Base-by-base conservation (phyloP, 768 basidiomycete species). In the Terana coerulea region DNA sequence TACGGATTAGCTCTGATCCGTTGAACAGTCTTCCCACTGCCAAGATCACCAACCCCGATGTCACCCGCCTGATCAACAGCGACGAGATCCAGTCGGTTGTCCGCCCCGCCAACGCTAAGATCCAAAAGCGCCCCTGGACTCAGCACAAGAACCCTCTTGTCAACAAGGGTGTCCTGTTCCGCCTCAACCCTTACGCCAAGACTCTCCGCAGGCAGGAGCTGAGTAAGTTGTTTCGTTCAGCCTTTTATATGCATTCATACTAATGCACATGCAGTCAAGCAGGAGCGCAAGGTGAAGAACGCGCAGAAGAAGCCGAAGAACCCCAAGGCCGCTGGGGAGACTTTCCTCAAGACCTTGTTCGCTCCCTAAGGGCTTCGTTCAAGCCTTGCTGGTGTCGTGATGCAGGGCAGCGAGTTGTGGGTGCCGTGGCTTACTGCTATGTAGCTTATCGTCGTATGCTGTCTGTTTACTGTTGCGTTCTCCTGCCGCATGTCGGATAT, bases 131-230 rank as follows among this genome's bases (percentile, higher is more conserved):
- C 66, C 93, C 94, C 54, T 94, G 90, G 91, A 91, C 93, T 57
- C 95, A 98, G 77, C 94, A 94, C 89, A 98, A 98, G 88, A 98
- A 97, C 79, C 93, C 95, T 47, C 81, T 97, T 64, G 71, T 82
- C 74, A 97, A 97, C 86, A 94, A 89, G 78, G 88, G 81, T 45
- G 75, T 95, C 62, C 84, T 95, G 68, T 95, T 94, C 91, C 88
- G 94, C 64, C 81, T 98, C 74, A 98, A 98, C 80, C 95, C 95
- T 47, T 98, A 98, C 73, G 95, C 95, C 64, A 95, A 95, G 83
- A 88, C 88, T 39, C 72, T 94, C 64, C 88, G 91, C 70, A 78
- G 88, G 61, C 88, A 93, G 65, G 92, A 95, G 68, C 72, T 95
- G 59, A 79, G 89, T 92, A 68, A 52, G 89, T 88, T 21, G 17